Conservation (phyloP, 176 grass and related monocot genomes). For the Pharus latifolius region DNA sequence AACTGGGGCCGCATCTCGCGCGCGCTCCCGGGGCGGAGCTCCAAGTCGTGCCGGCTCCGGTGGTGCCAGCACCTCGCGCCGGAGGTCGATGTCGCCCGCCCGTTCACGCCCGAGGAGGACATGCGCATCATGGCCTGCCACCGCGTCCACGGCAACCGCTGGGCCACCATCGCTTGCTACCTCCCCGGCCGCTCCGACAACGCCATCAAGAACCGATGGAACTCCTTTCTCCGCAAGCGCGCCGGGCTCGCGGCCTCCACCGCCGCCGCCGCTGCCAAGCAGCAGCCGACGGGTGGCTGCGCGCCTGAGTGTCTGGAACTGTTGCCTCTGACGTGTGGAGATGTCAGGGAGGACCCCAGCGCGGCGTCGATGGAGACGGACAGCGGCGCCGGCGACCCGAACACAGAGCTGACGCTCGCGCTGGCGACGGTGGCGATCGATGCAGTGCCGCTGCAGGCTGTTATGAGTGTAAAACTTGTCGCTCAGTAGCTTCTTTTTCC, state of each 20-base stretch:
- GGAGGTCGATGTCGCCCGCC: neutral
- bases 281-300: neutral
- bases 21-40: conserved; percentile 21
- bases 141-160: conserved; percentile 37
- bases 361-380: neutral
- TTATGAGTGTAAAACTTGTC: conserved; percentile 10
- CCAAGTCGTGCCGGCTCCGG: conserved; percentile 72
- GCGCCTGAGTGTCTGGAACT: neutral
- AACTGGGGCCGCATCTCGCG: conserved; percentile 49
- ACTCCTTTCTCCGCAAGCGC: conserved; percentile 53
- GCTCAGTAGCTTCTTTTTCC: no score
- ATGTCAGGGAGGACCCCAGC: neutral
- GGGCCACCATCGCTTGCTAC: conserved; percentile 67
- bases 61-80: conserved; percentile 65
- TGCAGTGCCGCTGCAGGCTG: neutral
- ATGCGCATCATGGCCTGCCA: conserved; percentile 19
- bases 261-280: neutral
- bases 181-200: conserved; percentile 86
- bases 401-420: conserved; percentile 9
- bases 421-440: neutral
- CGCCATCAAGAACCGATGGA: conserved; percentile 86
- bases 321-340: conserved; percentile 3
- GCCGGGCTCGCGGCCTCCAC: neutral
- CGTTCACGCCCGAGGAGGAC: conserved; percentile 52
- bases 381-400: neutral